Conservation (phyloP, 106 monocot species). For the Phalaenopsis aphrodite region DNA sequence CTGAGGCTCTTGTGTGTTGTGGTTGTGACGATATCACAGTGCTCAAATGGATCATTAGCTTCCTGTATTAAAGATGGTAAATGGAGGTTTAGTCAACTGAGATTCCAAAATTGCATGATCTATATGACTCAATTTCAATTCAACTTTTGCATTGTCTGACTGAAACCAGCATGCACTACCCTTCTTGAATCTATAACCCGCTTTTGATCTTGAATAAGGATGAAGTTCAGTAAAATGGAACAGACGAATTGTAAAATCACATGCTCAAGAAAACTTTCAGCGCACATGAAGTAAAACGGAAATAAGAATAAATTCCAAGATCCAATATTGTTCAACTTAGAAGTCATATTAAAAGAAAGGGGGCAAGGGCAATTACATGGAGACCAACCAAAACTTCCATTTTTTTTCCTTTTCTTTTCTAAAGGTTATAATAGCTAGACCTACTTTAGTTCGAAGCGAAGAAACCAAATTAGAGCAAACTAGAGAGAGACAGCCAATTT, state of each 20-base stretch:
- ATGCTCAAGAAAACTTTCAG: neutral
- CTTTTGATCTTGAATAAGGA: neutral
- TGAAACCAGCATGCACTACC: neutral
- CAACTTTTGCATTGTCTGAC: neutral
- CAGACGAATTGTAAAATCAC: neutral
- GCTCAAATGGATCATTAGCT: conserved; percentile 63
- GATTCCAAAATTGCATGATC: neutral
- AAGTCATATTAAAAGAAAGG: neutral
- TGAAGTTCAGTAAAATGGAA: neutral
- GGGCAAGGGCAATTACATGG: too few relatives aligned
- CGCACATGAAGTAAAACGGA: neutral
- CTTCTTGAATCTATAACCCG: neutral
- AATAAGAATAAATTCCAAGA: neutral
- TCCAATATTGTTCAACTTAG: neutral
- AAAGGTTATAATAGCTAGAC: neutral
- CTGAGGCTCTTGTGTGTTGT: conserved; percentile 77
- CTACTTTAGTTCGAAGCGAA: neutral
- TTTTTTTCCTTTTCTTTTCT: too few relatives aligned
- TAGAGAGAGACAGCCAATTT: neutral
- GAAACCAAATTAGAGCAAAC: neutral
- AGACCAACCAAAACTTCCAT: too few relatives aligned
- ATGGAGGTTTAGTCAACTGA: neutral
- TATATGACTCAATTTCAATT: neutral
- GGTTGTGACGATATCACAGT: conserved; percentile 75
- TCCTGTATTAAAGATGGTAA: conserved; percentile 27